A percentile compares a stretch with the other conserved stretches of the same genome.
These are phyloP conservation scores for Rubia tinctorum DNA, from an alignment of 305 asterid genomes.

Conservation along the genomic window DNA sequence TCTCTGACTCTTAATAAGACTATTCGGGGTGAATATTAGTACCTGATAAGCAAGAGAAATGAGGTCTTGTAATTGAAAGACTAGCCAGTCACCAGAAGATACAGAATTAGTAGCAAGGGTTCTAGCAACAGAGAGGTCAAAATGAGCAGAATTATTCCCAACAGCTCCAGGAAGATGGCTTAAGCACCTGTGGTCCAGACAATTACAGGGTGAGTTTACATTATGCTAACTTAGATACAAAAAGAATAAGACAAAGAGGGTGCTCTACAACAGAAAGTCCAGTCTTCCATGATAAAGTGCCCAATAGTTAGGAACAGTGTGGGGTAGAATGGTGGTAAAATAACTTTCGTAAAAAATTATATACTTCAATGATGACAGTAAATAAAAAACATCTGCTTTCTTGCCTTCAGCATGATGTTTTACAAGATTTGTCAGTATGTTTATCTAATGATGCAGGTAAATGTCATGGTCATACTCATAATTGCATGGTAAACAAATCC, in stretches of 20 bases:
- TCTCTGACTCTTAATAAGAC: constrained; percentile 19
- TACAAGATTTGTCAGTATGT: not conserved
- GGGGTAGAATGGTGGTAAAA: not conserved
- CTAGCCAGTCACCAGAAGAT: constrained; percentile 76
- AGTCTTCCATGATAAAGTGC: not conserved
- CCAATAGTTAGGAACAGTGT: not conserved
- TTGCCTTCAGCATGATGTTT: not conserved
- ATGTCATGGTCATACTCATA: not conserved
- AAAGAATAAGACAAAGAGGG: not conserved
- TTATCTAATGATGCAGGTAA: not conserved
- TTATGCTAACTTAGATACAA: not conserved
- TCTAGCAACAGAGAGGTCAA: constrained; percentile 85
- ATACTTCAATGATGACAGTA: not conserved
- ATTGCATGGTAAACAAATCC: not conserved
- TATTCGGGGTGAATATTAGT: constrained; percentile 25
- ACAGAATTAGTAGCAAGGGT: constrained; percentile 41
- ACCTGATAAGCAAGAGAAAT: constrained; percentile 99
- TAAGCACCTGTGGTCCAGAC: constrained; percentile 68
- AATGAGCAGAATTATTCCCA: constrained; percentile 86
- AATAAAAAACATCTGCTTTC: not conserved
- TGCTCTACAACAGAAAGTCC: not conserved
- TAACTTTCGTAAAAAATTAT: not conserved
- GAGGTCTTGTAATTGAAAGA: constrained; percentile 91
- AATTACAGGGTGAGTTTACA: constrained; percentile 25
- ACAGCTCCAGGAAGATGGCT: constrained; percentile 95